Evolutionary conservation across 1,139 yeast genomes (phyloP), one percentile per base, ranked within the genome.

Genomic region (Protomyces pachydermus): DNA sequence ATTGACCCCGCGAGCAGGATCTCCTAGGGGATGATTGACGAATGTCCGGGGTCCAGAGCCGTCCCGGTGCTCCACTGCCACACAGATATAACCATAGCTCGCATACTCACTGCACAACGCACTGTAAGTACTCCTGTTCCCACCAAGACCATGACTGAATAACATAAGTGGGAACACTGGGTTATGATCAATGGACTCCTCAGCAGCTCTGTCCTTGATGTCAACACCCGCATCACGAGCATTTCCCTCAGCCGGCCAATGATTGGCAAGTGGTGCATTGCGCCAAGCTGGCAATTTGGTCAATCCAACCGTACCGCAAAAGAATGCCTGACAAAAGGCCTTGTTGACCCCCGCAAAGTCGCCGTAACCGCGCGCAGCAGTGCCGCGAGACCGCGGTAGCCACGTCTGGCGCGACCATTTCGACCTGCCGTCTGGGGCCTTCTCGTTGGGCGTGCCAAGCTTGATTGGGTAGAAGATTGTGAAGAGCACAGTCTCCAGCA

Each of bases 61-160:
- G 50, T 69, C 71, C 18, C 70, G 65, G 52, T 69, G 71, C 42
- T 69, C 71, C 18, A 68, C 60, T 1, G 67, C 69, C 42, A 68
- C 50, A 10, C 70, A 70, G 25, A 69, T 55, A 42, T 63, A 57
- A 4, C 71, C 71, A 56, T 68, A 66, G 8, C 70, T 67, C 16
- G 71, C 71, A 52, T 69, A 34, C 20, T 65, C 65, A 14, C 70
- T 71, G 51, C 71, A 69, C 23, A 67, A 64, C 46, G 69, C 67
- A 3, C 70, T 68, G 56, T 69, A 69, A 14, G 70, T 67, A 38
- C 66, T 68, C 25, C 70, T 56, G 16, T 68, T 68, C 54, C 71
- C 71, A 39, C 70, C 69, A 2, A 69, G 60, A 6, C 71, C 71
- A 58, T 69, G 71, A 20, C 69, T 67, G 58, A 69, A 69, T 10